Evolutionary conservation across 306 rosid genomes (phyloP).

Genomic region (Aeschynomene evenia): DNA sequence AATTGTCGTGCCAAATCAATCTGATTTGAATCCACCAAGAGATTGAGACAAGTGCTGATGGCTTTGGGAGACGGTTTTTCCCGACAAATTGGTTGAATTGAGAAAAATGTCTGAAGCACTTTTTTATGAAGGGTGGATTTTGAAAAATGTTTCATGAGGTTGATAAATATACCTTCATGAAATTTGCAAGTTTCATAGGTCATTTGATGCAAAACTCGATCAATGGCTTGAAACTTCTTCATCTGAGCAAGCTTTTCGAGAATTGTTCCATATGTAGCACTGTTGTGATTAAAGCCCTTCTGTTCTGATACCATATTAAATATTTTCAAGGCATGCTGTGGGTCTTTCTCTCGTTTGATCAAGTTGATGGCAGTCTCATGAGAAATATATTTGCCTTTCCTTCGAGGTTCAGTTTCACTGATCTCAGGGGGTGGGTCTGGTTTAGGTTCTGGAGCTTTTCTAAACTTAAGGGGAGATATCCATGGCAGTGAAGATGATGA

Average conservation of each 20-base stretch:
- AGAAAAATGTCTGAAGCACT: slow-evolving; percentile 62
- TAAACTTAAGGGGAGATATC: slow-evolving; percentile 65
- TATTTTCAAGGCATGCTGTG: slow-evolving; percentile 70
- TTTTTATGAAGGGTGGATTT: slow-evolving; percentile 55
- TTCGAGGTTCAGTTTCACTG: slow-evolving; percentile 22
- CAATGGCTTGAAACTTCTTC: slow-evolving; percentile 69
- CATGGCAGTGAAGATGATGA: slow-evolving; percentile 51
- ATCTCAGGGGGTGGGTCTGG: slow-evolving; percentile 51
- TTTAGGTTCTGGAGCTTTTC: slow-evolving; percentile 41
- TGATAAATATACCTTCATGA: slow-evolving; percentile 76
- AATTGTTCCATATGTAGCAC: slow-evolving; percentile 63
- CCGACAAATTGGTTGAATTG: slow-evolving; percentile 63
- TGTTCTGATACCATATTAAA: slow-evolving; percentile 74
- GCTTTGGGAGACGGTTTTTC: slow-evolving; percentile 80
- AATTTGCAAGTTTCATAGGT: slow-evolving; percentile 75
- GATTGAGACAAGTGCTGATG: slow-evolving; percentile 77
- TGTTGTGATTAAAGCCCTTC: slow-evolving; percentile 74
- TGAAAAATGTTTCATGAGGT: slow-evolving; percentile 82
- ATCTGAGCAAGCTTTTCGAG: slow-evolving; percentile 70
- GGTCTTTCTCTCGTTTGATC: slow-evolving; percentile 80
- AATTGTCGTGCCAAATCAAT: slow-evolving; percentile 67
- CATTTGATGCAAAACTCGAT: slow-evolving; percentile 70
- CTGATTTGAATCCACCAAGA: slow-evolving; percentile 59
- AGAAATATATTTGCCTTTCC: slow-evolving; percentile 53
- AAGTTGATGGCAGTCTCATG: slow-evolving; percentile 60